Conservation (phyloP, 129 eudicot genomes). For the Oenanthe sinensis region DNA sequence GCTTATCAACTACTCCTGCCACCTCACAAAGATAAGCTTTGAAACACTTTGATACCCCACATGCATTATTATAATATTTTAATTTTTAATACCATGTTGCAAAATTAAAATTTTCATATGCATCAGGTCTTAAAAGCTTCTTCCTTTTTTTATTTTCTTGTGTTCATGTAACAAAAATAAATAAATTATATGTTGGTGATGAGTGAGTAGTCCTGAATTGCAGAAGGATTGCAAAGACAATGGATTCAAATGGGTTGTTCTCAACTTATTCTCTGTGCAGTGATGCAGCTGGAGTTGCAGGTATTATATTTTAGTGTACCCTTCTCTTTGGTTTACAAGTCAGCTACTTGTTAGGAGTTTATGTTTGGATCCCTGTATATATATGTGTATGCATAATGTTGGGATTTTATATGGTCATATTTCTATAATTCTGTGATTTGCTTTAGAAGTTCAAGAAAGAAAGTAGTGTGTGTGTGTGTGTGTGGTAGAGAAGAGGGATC, state of each 20-base stretch:
- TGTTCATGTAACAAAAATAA: background rate
- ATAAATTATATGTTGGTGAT: background rate
- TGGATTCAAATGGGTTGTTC: constrained; percentile 23
- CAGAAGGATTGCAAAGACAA: constrained; percentile 8
- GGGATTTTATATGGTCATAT: background rate
- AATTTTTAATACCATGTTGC: background rate
- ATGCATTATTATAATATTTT: background rate
- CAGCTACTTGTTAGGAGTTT: background rate
- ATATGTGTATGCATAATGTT: background rate
- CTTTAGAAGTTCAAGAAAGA: background rate
- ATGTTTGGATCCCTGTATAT: background rate
- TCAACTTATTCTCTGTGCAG: constrained; percentile 35
- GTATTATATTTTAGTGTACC: constrained; percentile 7
- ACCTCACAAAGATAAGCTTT: background rate
- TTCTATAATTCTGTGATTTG: background rate
- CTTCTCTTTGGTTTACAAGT: background rate
- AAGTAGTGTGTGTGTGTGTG: background rate
- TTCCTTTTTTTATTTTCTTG: background rate
- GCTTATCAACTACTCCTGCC: constrained; percentile 2
- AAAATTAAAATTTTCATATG: background rate
- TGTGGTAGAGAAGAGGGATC: background rate
- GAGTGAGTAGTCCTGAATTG: background rate
- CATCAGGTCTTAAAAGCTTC: background rate
- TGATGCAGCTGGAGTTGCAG: constrained; percentile 43
- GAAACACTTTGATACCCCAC: background rate